Evolutionary conservation across 306 rosid species (phyloP).

Genomic region (Corylus heterophylla): DNA sequence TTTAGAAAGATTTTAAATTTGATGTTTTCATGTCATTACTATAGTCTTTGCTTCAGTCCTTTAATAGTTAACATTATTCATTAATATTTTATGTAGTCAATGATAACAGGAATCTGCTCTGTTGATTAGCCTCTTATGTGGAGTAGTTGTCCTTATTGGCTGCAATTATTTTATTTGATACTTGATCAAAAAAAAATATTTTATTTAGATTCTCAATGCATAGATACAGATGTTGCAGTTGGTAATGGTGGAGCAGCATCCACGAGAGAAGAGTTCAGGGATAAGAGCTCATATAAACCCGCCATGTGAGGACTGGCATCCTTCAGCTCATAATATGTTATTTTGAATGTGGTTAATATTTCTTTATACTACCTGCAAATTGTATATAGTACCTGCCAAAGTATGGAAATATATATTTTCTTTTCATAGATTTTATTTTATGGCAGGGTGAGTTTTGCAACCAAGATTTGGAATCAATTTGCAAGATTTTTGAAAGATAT

Average conservation of each 20-base stretch:
- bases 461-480: constrained; percentile 28
- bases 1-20: neutral
- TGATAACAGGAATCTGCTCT: neutral
- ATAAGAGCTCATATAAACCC: constrained; percentile 35
- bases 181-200: neutral
- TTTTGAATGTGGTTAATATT: neutral
- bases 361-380: constrained; percentile 6
- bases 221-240: constrained; percentile 39
- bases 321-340: constrained; percentile 19
- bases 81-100: neutral
- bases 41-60: neutral
- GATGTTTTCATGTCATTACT: neutral
- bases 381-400: constrained; percentile 2
- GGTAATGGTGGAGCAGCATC: constrained; percentile 39
- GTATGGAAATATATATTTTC: constrained; percentile 5
- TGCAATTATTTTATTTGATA: constrained; percentile 24
- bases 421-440: constrained; percentile 22
- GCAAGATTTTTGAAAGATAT: constrained; percentile 54
- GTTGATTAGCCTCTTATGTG: constrained; percentile 23
- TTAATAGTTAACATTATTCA: neutral
- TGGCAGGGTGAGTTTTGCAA: constrained; percentile 40
- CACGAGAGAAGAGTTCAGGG: constrained; percentile 33
- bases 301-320: constrained; percentile 49
- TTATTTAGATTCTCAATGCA: constrained; percentile 22
- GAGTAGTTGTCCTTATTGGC: constrained; percentile 17